These are phyloP conservation scores for Immersiporthe knoxdaviesiana DNA, from an alignment of 2,329 filamentous ascomycete genomes.

Conservation along the genomic window DNA sequence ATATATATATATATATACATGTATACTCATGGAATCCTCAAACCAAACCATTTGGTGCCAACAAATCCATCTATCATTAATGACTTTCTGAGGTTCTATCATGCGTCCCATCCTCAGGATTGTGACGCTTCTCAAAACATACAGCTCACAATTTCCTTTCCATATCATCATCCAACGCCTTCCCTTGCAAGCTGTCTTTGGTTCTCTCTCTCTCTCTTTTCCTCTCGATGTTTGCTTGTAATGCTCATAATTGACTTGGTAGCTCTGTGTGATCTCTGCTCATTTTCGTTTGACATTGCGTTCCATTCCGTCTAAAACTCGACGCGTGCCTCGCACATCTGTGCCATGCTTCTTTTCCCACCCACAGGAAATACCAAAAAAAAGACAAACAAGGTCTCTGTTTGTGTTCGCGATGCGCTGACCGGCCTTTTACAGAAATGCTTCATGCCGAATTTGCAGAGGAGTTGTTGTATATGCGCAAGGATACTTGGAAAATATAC, in stretches of 20 bases:
- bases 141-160: background rate
- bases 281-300: constrained; percentile 5
- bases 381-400: background rate
- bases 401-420: background rate
- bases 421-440: background rate
- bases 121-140: constrained; percentile 13
- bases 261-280: constrained; percentile 7
- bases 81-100: constrained; percentile 16
- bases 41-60: constrained; percentile 6
- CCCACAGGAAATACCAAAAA: constrained; percentile 1
- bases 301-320: background rate
- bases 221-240: constrained; percentile 4
- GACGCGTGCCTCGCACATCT: background rate
- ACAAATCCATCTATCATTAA: constrained; percentile 17
- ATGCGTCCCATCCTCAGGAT: background rate
- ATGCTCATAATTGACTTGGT: constrained; percentile 19
- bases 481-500: background rate
- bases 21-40: constrained; percentile 10
- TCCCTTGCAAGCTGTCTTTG: constrained; percentile 18
- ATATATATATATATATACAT: too few relatives aligned
- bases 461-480: background rate
- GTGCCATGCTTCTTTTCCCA: constrained; percentile 5
- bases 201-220: background rate
- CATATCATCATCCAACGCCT: constrained; percentile 25
- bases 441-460: background rate